Evolutionary conservation across 2,329 filamentous ascomycete species (phyloP), one percentile per base, ranked within the genome.

Genomic region (Diaporthe amygdali): DNA sequence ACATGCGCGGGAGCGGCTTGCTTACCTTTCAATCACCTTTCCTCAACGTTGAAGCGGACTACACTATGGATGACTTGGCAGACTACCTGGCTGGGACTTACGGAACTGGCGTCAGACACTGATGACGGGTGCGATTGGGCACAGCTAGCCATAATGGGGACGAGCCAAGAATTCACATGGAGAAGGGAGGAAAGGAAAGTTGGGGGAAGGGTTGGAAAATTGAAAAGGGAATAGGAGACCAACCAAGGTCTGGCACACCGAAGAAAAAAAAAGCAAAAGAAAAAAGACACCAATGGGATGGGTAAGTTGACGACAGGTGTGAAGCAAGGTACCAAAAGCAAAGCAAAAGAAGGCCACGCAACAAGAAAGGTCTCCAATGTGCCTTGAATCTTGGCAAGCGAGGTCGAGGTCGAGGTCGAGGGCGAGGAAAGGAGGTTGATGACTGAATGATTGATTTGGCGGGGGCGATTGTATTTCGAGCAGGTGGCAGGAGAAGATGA

Each of bases 1-100:
- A 32, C 52, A 17, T 37, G 27, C 22, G 3, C 3, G 63, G 51
- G 46, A 37, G n/a, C 47, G 68, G 34, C 61, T 66, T 52, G 37
- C 14, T 68, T 49, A 22, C 44, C n/a, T 10, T 49, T 14, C 8
- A 25, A 4, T 47, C n/a, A 56, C 22, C 12, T 39, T 59, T 39
- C n/a, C n/a, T 22, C n/a, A 22, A 14, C 34, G 27, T 63, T 47
- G 10, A 30, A 22, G 27, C 34, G 9, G 32, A 54, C 44, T 64
- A 39, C 44, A 68, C 15, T 32, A 66, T 41, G 46, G 41, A 59
- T 68, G 64, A 63, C 61, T 27, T 34, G 44, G 30, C 30, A 63
- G 30, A 20, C 15, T 20, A 9, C 27, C 67, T 27, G 17, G 55
- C 68, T 56, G 39, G 47, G 63, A n/a, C 37, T 25, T 41, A 64